phyloP scores from a whole-genome alignment of 352 stramenopile species.

The Saprolegnia parasitica region DNA sequence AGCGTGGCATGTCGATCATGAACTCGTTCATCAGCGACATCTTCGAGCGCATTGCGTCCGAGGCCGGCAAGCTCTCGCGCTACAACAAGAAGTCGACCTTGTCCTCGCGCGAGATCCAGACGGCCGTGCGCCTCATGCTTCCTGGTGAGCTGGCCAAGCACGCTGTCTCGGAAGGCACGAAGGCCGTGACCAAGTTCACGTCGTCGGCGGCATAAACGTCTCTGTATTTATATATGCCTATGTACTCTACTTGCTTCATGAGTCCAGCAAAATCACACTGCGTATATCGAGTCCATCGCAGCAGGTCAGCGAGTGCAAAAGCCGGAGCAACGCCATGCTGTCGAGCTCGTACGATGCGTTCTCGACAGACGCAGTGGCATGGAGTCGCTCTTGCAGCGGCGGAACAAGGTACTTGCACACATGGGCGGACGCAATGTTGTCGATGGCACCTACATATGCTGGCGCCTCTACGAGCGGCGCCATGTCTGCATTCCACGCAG shows the following conservation, averaged over 20 bases:
- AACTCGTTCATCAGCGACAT: conserved; percentile 99
- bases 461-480: not conserved
- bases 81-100: conserved; percentile 99
- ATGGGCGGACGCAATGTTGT: not conserved
- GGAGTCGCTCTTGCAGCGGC: not conserved
- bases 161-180: conserved; percentile 95
- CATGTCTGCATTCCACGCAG: not conserved
- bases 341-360: not conserved
- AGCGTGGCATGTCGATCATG: conserved; percentile 98
- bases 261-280: conserved; percentile 10
- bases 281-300: conserved; percentile 25
- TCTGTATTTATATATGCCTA: not conserved
- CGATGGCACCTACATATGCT: not conserved
- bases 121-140: conserved; percentile 91
- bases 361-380: not conserved
- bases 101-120: conserved; percentile 96
- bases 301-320: conserved; percentile 22
- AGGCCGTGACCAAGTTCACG: conserved; percentile 93
- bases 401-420: conserved; percentile 4
- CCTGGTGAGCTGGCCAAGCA: conserved; percentile 97
- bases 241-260: not conserved
- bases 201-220: conserved; percentile 60
- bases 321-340: not conserved
- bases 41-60: conserved; percentile 96
- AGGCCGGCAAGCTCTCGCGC: conserved; percentile 93